phyloP scores from a whole-genome alignment of 768 basidiomycete species.

The Russula lepida region DNA sequence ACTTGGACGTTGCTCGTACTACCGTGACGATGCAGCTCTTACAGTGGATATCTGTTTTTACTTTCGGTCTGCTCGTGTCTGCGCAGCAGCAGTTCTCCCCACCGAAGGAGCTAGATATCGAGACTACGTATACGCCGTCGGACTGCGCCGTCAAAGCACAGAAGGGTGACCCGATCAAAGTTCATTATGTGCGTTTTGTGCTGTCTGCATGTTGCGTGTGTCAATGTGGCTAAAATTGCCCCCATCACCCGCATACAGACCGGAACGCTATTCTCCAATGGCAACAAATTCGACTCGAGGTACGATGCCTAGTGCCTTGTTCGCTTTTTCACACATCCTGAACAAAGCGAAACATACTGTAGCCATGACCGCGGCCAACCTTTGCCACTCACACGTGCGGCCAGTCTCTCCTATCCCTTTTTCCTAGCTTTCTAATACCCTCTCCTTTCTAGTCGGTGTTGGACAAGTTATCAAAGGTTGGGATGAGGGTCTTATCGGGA shows the following conservation, averaged over 20 bases:
- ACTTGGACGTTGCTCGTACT: background rate
- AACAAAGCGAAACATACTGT: background rate
- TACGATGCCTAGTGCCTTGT: conserved; percentile 26
- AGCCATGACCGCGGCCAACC: conserved; percentile 70
- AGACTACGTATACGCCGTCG: conserved; percentile 51
- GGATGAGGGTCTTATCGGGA: conserved; percentile 75
- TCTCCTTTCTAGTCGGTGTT: conserved; percentile 46
- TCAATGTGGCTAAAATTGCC: background rate
- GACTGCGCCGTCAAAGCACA: conserved; percentile 46
- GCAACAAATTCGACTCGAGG: conserved; percentile 89
- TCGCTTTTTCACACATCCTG: background rate
- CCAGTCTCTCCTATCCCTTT: background rate
- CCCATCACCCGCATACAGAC: conserved; percentile 41
- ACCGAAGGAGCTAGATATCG: conserved; percentile 51
- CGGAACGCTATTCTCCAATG: conserved; percentile 67
- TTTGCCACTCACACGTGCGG: conserved; percentile 68
- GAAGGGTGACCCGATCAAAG: conserved; percentile 56
- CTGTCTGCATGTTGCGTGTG: background rate
- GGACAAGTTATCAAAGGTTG: conserved; percentile 82
- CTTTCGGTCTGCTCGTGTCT: conserved; percentile 40
- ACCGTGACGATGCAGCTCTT: conserved; percentile 42
- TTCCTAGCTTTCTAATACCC: background rate
- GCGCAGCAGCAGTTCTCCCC: conserved; percentile 36
- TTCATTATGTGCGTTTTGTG: conserved; percentile 64
- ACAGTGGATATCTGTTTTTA: conserved; percentile 38